Percentiles rank a stretch among this genome's conserved stretches.
Evolutionary conservation across 441 rosid genomes (phyloP).

Genomic region (Euphorbia celastroides): DNA sequence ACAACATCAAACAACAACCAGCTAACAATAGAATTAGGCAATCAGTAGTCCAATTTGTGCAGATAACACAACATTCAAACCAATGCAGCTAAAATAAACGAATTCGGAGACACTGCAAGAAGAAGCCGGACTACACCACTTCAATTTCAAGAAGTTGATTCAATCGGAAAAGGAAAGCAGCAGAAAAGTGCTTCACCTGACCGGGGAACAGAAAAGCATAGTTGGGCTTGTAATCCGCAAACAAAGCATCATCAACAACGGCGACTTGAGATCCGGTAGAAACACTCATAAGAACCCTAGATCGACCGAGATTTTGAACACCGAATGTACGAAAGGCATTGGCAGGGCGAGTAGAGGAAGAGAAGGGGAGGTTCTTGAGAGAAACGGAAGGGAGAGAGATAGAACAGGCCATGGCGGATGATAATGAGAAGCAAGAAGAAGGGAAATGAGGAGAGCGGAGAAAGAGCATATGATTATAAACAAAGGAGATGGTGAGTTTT

Average conservation of each 20-base stretch:
- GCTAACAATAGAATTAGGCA: neutral
- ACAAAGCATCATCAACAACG: slow-evolving; percentile 48
- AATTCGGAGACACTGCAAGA: neutral
- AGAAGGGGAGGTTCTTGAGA: slow-evolving; percentile 27
- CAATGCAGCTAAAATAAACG: slow-evolving; percentile 1
- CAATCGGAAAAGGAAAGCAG: neutral
- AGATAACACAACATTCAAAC: neutral
- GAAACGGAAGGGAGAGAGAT: slow-evolving; percentile 44
- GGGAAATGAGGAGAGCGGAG: slow-evolving; percentile 16
- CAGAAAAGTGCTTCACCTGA: slow-evolving; percentile 42
- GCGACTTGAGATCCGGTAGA: slow-evolving; percentile 51
- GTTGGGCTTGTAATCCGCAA: slow-evolving; percentile 74
- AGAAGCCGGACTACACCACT: neutral
- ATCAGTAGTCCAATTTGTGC: neutral
- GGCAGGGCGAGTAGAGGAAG: slow-evolving; percentile 13
- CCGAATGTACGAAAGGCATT: slow-evolving; percentile 30
- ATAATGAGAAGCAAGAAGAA: slow-evolving; percentile 17
- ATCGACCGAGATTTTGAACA: slow-evolving; percentile 32
- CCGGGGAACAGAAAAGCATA: slow-evolving; percentile 89
- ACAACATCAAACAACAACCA: neutral
- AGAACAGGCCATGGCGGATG: slow-evolving; percentile 35
- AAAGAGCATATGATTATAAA: neutral
- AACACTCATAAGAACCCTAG: slow-evolving; percentile 58
- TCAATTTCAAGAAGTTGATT: neutral
- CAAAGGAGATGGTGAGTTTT: neutral